A percentile compares a stretch with the other conserved stretches of the same genome.
These are phyloP conservation scores for Penicillium longicatenatum DNA, from an alignment of 495 filamentous ascomycete species.

Conservation along the genomic window DNA sequence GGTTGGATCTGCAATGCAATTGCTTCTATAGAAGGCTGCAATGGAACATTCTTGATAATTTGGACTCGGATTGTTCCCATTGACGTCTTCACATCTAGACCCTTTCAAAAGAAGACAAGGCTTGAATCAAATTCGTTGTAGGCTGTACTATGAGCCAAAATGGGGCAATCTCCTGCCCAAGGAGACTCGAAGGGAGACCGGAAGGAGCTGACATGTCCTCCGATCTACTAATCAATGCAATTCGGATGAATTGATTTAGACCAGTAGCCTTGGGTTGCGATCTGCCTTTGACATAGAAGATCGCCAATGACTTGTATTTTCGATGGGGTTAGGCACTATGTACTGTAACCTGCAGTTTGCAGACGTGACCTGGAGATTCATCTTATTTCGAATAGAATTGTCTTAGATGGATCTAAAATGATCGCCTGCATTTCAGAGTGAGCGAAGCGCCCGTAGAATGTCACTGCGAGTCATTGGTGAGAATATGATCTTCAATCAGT, in stretches of 20 bases:
- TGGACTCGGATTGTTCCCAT: not conserved
- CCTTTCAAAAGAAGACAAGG: not conserved
- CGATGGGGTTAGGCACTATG: conserved; percentile 7
- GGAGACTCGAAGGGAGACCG: not conserved
- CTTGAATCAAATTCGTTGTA: not conserved
- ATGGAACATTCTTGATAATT: not conserved
- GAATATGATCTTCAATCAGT: not conserved
- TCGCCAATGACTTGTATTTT: conserved; percentile 3
- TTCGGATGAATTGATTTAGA: not conserved
- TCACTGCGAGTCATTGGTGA: not conserved
- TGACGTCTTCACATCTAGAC: not conserved
- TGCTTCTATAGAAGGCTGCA: not conserved
- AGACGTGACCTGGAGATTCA: not conserved
- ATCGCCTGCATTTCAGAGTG: not conserved
- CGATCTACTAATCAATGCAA: not conserved
- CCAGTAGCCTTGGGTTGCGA: not conserved
- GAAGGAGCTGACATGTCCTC: not conserved
- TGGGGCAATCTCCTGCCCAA: not conserved
- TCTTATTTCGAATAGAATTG: not conserved
- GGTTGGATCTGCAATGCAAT: not conserved
- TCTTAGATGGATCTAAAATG: not conserved
- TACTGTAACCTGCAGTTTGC: not conserved
- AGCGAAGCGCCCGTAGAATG: not conserved
- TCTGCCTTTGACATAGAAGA: not conserved
- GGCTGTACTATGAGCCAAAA: too few relatives aligned